Conservation (phyloP, 306 rosid species). For the apple (Malus domestica) region DNA sequence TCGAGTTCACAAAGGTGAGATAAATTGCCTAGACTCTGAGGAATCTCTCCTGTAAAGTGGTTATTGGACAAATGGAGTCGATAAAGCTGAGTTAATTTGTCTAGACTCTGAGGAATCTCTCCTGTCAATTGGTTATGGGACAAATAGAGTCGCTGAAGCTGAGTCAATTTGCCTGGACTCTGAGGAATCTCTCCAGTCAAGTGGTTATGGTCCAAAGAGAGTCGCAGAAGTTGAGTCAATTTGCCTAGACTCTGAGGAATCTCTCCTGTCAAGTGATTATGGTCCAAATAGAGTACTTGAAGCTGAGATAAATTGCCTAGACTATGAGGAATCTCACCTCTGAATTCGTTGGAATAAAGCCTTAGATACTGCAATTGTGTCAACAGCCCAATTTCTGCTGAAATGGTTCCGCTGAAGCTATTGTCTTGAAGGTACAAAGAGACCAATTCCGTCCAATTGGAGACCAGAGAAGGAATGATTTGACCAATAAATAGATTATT, state of each 20-base stretch:
- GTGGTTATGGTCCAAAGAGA: too few relatives aligned
- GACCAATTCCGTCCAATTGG: slow-evolving; percentile 43
- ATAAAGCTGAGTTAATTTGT: too few relatives aligned
- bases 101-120: neutral
- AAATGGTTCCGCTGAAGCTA: neutral
- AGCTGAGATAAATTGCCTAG: too few relatives aligned
- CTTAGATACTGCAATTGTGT: slow-evolving; percentile 10
- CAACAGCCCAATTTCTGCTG: slow-evolving; percentile 8
- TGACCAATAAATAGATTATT: slow-evolving; percentile 15
- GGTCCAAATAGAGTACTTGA: too few relatives aligned
- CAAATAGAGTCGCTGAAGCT: too few relatives aligned
- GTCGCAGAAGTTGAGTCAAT: too few relatives aligned
- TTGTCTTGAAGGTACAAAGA: slow-evolving; percentile 10
- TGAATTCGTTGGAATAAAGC: slow-evolving; percentile 28
- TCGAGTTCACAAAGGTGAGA: fast-evolving
- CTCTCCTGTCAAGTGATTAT: too few relatives aligned
- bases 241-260: too few relatives aligned
- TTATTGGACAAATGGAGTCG: fast-evolving
- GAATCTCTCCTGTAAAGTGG: too few relatives aligned
- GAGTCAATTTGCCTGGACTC: too few relatives aligned
- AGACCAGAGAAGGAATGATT: slow-evolving; percentile 29
- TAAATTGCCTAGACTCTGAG: too few relatives aligned
- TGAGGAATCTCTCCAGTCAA: too few relatives aligned
- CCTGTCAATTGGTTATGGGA: neutral
- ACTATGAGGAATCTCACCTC: neutral